Base-by-base conservation (phyloP, 805 yeast species). In the Ogataea populi-albae region DNA sequence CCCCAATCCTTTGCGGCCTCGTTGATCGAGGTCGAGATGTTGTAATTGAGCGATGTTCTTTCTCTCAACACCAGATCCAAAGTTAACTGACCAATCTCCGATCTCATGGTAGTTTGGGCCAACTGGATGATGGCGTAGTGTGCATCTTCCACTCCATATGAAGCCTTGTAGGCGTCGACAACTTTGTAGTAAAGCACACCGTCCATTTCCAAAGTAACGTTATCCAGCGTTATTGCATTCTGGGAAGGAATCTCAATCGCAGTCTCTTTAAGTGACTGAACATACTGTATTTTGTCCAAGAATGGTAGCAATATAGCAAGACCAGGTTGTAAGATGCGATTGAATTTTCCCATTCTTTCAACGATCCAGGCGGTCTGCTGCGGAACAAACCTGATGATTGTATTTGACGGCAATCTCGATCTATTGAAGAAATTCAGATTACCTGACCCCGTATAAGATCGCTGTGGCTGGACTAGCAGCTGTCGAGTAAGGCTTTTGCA, bases 291-390 rank as follows among this genome's bases (percentile, higher is more conserved):
- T 49, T 73, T 75, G 59, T 86, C 95, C 21, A 86, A 45, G 37
- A 86, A 59, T 4, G 95, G 95, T 7, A 83, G 41, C 47, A 86
- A 62, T 19, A 86, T 57, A 2, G 93, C 87, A 23, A 85, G 64
- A 10, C 95, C 95, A 0, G 95, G 95, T 25, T 77, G 71, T 41
- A 86, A 68, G 16, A 77, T 73, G 34, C 71, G 62, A 56, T 79
- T 72, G 66, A 84, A 86, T 55, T 81, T 82, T 21, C 95, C 95
- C 95, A 86, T 86, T 44, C 95, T 68, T 60, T 86, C 95, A 14
- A 86, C 95, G 14, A 86, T 77, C 88, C 93, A 86, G 3, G 95
- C 95, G 15, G 86, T 81, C 60, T 86, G 94, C 57, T 86, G 95
- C 2, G 95, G 95, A 11, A 86, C 95, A 57, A 86, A 86, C 49